Base-by-base conservation (phyloP, 2,329 filamentous ascomycete genomes). In the Bipolaris gigantea region DNA sequence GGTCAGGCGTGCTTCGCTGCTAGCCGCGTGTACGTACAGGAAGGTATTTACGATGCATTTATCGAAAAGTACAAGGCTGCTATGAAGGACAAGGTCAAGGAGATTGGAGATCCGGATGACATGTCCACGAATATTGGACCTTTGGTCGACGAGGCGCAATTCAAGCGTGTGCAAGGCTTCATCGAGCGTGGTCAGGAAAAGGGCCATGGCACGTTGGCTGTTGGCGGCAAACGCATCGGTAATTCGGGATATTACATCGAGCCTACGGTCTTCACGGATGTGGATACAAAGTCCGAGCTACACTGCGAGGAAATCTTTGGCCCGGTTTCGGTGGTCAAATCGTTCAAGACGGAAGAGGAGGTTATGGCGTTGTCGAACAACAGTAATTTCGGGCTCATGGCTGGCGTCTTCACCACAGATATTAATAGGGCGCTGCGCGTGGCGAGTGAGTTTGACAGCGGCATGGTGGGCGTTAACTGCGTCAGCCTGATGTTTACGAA, bases 331-430 rank as follows among this genome's bases (percentile, higher is more conserved):
- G 68, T 72, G 5, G 65, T 75, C 18, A 62, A 61, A 33, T 65
- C 62, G 2, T 75, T 75, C 63, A 73, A 74, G 55, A 72, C 71
- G 0, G 74, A 77, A 46, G 73, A 75, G 48, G 75, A 76, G 45
- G 69, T 72, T 11, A 69, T 76, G 53, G 58, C 72, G 45, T 42
- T 73, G n/a, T 66, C 73, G 0, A 76, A 77, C 42, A 61, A 72
- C 42, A 76, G 71, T 2, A 72, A 70, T 43, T 76, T 74, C 50
- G 74, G 74, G 2, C 63, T 76, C 5, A 72, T 72, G 62, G 71
- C 70, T 18, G 73, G 69, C 43, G 67, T 76, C 3, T 76, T 75
- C 40, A 76, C 75, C 10, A 70, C 73, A 30, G 73, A 76, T 49
- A 72, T 76, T 45, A 73, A 74, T 47, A 69, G 65, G 45, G 71